Evolutionary conservation across 306 rosid species (phyloP).

Genomic region (Astragalus glycyphyllos): DNA sequence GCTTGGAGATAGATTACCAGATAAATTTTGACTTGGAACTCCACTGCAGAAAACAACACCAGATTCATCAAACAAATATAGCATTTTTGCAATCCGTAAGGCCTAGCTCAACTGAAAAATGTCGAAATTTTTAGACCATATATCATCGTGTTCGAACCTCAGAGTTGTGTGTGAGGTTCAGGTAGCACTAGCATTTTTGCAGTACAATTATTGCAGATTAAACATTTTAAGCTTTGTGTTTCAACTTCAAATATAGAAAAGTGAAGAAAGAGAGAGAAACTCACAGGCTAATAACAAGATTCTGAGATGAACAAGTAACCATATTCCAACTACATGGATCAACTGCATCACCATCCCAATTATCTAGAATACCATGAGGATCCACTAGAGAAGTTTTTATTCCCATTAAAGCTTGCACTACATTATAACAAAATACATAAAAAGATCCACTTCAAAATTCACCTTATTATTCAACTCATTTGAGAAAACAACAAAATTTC

Average conservation of each 20-base stretch:
- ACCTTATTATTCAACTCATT: conserved; percentile 11
- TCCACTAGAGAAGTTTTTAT: conserved; percentile 73
- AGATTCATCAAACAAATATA: conserved; percentile 30
- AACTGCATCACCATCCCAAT: conserved; percentile 93
- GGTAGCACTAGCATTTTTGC: too few species aligned
- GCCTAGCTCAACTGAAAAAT: too few species aligned
- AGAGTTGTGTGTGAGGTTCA: too few species aligned
- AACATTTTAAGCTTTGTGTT: not conserved
- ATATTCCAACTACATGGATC: conserved; percentile 99
- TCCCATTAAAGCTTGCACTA: conserved; percentile 92
- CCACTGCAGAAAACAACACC: conserved; percentile 66
- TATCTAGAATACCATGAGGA: conserved; percentile 90
- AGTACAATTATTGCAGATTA: not conserved
- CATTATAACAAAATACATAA: conserved; percentile 38
- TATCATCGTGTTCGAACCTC: too few species aligned
- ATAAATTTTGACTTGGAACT: conserved; percentile 87
- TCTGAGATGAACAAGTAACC: conserved; percentile 91
- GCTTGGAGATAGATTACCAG: conserved; percentile 87
- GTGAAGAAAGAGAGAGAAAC: conserved; percentile 39
- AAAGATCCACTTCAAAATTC: conserved; percentile 43
- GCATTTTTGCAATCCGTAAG: too few species aligned
- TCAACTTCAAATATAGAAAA: conserved; percentile 40
- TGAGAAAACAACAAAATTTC: conserved; percentile 11
- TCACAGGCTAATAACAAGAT: conserved; percentile 83
- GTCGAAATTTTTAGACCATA: too few species aligned